Base-by-base conservation (phyloP, 176 grass and related monocot species). In the Metroxylon sagu region DNA sequence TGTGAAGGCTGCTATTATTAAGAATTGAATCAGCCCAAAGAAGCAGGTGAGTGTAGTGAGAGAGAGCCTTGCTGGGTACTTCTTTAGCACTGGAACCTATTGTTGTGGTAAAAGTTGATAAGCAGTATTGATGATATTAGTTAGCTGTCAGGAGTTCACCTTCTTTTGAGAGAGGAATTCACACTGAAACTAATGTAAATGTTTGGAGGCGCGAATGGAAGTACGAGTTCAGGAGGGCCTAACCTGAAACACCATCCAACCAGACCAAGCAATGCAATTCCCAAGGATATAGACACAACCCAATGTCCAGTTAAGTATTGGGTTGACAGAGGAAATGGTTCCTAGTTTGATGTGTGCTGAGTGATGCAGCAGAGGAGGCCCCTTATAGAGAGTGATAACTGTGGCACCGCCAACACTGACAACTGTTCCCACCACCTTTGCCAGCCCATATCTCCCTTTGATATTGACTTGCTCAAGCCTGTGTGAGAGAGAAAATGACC, bases 231-330 rank as follows among this genome's bases (percentile, higher is more conserved):
- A 15, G 19, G 0, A 23, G 23, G 2, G 7, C 21, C 6, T 12
- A 54, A 89, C 87, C 83, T 96, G 91, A 49, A 96, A 80, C 14
- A 89, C 86, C 80, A 96, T 90, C 91, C 91, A 96, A 28, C 79
- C 86, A 18, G 91, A 95, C 91, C 91, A 95, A 18, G 91, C 83
- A 48, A 83, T 60, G 77, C 86, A 86, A 65, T 95, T 82, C 2
- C 83, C 81, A 25, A 95, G 83, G 71, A 95, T 87, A 64, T 90
- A 95, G 18, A 87, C 65, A 60, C 91, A 95, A 26, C 91, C 91
- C 6, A 95, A 81, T 1, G 85, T 83, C 90, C 90, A 95, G 74
- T 95, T 89, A 61, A 95, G 63, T 50, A 89, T 87, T 39, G 62
- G 66, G 72, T 73, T 84, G 7, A 71, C 72, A 48, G 71, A 59